Evolutionary conservation across 148 eudicot species (phyloP).

Genomic region (Gaultheria prostrata): DNA sequence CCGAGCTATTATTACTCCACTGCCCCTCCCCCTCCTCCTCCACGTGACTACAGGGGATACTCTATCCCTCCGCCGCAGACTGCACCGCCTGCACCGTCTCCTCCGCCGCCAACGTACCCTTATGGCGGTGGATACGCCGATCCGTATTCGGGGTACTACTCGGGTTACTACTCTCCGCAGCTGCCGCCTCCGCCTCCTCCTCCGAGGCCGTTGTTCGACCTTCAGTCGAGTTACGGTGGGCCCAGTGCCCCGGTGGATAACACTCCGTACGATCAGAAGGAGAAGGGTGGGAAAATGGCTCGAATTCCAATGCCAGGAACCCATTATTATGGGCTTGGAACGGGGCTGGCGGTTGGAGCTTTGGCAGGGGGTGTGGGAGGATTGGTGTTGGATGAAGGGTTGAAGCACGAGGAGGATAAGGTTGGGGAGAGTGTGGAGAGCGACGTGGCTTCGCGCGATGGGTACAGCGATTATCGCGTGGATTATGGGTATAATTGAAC

Average conservation of each 20-base stretch:
- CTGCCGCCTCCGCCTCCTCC: conserved; percentile 31
- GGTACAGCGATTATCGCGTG: conserved; percentile 53
- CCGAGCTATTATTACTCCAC: conserved; percentile 49
- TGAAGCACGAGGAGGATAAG: conserved; percentile 51
- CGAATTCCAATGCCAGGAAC: too few species aligned
- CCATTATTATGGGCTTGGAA: conserved; percentile 16
- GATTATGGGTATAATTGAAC: conserved; percentile 25
- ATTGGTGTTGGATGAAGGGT: conserved; percentile 53
- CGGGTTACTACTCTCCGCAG: conserved; percentile 31
- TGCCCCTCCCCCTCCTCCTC: conserved; percentile 52
- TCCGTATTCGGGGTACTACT: conserved; percentile 31
- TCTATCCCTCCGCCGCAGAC: conserved; percentile 20
- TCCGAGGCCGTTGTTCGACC: conserved; percentile 28
- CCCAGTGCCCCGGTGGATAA: conserved; percentile 83
- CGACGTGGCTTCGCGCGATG: conserved; percentile 38
- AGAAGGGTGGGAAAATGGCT: conserved; percentile 22
- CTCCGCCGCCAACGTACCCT: conserved; percentile 24
- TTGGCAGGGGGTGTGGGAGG: conserved; percentile 65
- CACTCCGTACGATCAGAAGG: conserved; percentile 44
- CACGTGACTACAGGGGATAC: conserved; percentile 30
- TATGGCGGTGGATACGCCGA: conserved; percentile 22
- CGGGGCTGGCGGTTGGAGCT: conserved; percentile 44
- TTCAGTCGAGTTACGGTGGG: conserved; percentile 32
- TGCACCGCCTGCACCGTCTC: conserved; percentile 28
- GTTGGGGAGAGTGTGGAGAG: conserved; percentile 48